These are phyloP conservation scores for Fraxinus pennsylvanica DNA, from an alignment of 257 asterid species.

Conservation along the genomic window DNA sequence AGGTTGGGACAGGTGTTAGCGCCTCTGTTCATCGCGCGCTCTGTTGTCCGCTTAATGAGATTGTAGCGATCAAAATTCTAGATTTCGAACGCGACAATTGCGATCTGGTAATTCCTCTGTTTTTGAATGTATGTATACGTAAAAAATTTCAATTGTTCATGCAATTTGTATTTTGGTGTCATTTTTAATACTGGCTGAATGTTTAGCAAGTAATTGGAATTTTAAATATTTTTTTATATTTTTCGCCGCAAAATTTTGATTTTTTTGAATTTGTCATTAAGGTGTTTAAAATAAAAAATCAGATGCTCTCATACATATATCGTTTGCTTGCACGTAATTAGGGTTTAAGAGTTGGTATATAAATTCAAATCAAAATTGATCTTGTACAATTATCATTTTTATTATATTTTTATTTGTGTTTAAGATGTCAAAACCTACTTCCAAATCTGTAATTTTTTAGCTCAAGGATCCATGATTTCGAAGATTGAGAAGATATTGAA, in stretches of 20 bases:
- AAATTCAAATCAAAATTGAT: not conserved
- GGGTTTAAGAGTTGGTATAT: not conserved
- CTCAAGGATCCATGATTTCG: not conserved
- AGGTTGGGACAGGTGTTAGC: slow-evolving; percentile 64
- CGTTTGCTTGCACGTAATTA: not conserved
- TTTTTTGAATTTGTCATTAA: not conserved
- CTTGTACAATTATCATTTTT: not conserved
- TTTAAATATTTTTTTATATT: not conserved
- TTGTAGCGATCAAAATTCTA: slow-evolving; percentile 62
- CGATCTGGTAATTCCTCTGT: slow-evolving; percentile 45
- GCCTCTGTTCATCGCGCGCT: slow-evolving; percentile 65
- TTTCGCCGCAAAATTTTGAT: not conserved
- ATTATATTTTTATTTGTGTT: not conserved
- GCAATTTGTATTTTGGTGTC: not conserved
- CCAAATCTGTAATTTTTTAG: not conserved
- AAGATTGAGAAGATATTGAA: not conserved
- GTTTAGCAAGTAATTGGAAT: not conserved
- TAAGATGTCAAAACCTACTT: not conserved
- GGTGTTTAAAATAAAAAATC: not conserved
- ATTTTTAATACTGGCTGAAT: not conserved
- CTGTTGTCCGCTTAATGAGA: slow-evolving; percentile 42
- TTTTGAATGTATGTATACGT: not conserved
- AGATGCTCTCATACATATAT: not conserved
- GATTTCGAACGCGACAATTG: slow-evolving; percentile 64
- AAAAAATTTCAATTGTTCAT: not conserved